Conservation (phyloP, 192 early-diverging fungal species). For the Coemansia erecta region DNA sequence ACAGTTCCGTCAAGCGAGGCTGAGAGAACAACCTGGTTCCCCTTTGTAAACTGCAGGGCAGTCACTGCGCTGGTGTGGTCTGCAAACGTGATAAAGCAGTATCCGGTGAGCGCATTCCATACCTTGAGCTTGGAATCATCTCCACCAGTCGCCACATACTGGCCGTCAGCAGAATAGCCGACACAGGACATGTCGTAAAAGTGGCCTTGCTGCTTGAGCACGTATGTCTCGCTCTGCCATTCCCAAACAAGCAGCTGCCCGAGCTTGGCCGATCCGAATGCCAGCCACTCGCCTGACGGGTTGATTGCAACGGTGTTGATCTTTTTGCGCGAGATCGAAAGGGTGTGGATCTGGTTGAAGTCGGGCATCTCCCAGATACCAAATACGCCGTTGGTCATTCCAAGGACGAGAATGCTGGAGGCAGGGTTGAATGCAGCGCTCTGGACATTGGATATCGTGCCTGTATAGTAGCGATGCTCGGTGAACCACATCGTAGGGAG, state of each 20-base stretch:
- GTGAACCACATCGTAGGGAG: conserved; percentile 49
- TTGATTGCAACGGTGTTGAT: conserved; percentile 89
- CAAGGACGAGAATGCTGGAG: conserved; percentile 78
- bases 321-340: conserved; percentile 93
- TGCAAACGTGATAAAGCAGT: conserved; percentile 97
- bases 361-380: conserved; percentile 97
- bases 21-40: conserved; percentile 87
- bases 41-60: conserved; percentile 87
- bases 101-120: conserved; percentile 94
- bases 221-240: conserved; percentile 99
- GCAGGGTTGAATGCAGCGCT: conserved; percentile 74
- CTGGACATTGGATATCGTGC: conserved; percentile 73
- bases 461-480: conserved; percentile 73
- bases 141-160: conserved; percentile 92
- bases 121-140: conserved; percentile 98
- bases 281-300: conserved; percentile 93
- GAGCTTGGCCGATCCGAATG: conserved; percentile 86
- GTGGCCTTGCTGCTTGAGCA: conserved; percentile 99
- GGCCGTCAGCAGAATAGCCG: conserved; percentile 88
- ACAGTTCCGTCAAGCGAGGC: conserved; percentile 97
- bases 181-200: conserved; percentile 90
- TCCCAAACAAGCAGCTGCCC: conserved; percentile 99
- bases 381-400: conserved; percentile 92
- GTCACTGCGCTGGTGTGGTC: conserved; percentile 84
- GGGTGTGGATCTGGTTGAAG: conserved; percentile 90